phyloP scores from a whole-genome alignment of 495 filamentous ascomycete species.

The Lasiosphaeria miniovina region DNA sequence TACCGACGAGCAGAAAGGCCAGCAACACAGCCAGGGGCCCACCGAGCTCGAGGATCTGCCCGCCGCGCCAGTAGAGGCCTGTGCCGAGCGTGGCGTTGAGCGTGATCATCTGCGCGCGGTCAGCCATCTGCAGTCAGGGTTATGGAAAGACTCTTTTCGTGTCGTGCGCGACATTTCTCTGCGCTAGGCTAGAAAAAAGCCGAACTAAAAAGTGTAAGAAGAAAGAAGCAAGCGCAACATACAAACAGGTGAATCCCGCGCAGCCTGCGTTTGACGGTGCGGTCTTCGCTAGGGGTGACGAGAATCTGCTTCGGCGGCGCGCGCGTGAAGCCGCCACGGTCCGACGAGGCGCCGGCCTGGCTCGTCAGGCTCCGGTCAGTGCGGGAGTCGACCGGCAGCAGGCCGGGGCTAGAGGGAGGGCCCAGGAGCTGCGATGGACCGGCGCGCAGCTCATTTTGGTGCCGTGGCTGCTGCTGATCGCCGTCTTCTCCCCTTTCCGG shows the following conservation, averaged over 20 bases:
- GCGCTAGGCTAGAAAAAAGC: background rate
- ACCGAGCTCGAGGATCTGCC: conserved; percentile 40
- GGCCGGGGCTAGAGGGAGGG: background rate
- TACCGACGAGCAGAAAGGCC: conserved; percentile 41
- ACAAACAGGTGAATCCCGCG: conserved; percentile 46
- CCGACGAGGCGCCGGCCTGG: background rate
- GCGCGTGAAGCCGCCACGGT: conserved; percentile 1
- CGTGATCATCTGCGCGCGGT: conserved; percentile 35
- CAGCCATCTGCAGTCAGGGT: background rate
- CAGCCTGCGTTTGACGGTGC: conserved; percentile 30
- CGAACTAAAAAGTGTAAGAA: background rate
- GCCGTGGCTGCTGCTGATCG: background rate
- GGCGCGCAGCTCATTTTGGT: background rate
- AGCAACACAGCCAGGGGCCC: conserved; percentile 44
- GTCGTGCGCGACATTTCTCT: background rate
- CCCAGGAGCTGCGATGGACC: background rate
- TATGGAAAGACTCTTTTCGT: background rate
- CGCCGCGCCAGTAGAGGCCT: conserved; percentile 47
- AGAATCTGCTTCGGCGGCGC: conserved; percentile 5
- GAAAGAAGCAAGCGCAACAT: conserved; percentile 15
- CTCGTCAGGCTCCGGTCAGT: background rate
- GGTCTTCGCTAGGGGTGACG: conserved; percentile 11
- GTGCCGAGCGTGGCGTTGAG: conserved; percentile 46
- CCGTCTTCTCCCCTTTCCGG: background rate
- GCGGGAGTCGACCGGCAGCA: background rate